These are phyloP conservation scores for Rosa multiflora DNA, from an alignment of 306 rosid genomes.

Conservation along the genomic window DNA sequence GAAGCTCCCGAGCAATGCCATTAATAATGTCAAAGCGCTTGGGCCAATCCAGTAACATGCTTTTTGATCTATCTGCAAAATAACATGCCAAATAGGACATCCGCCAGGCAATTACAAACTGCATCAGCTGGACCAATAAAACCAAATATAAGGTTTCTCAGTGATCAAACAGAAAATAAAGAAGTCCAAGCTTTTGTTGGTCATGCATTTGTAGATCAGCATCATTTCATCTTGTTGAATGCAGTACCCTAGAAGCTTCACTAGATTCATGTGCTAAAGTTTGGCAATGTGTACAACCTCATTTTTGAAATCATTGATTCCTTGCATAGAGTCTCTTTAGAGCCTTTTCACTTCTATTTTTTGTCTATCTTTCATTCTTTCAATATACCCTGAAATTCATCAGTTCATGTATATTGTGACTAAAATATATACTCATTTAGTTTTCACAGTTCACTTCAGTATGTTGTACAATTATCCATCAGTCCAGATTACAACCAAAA, in stretches of 20 bases:
- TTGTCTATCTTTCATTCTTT: background rate
- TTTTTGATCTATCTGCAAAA: too few species aligned
- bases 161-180: background rate
- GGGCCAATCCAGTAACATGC: too few species aligned
- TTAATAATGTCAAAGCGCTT: too few species aligned
- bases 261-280: slow-evolving; percentile 9
- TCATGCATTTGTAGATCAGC: background rate
- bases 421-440: background rate
- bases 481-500: background rate
- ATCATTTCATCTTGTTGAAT: slow-evolving; percentile 1
- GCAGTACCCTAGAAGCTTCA: background rate
- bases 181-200: slow-evolving; percentile 18
- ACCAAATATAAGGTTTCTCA: too few species aligned
- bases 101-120: too few species aligned
- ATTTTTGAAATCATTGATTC: slow-evolving; percentile 2
- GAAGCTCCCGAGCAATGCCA: too few species aligned
- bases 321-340: background rate
- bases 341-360: background rate
- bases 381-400: background rate
- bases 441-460: background rate
- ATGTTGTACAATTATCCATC: background rate
- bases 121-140: too few species aligned
- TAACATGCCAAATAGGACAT: too few species aligned
- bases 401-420: background rate
- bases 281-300: slow-evolving; percentile 4